Percentiles rank a stretch among this genome's conserved stretches.
phyloP scores from a whole-genome alignment of 1,284 basidiomycete species.

The Ceratobasidium theobromae region DNA sequence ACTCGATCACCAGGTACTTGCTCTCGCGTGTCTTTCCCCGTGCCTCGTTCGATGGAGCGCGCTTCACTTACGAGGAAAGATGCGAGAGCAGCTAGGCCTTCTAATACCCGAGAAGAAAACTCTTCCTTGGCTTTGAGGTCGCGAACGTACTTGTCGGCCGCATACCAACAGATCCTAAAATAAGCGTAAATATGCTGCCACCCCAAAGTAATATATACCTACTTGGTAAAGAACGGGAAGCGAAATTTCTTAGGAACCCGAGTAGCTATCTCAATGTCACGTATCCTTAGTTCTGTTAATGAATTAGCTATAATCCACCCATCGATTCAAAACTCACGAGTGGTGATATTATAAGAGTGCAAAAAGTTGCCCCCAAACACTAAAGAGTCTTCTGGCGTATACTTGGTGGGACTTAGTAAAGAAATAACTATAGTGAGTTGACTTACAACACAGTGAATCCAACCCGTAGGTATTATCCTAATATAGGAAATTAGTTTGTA shows the following conservation, averaged over 20 bases:
- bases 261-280: slow-evolving; percentile 90
- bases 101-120: slow-evolving; percentile 63
- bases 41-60: slow-evolving; percentile 64
- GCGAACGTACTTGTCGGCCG: slow-evolving; percentile 72
- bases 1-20: slow-evolving; percentile 78
- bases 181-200: slow-evolving; percentile 14
- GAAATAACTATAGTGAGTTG: not conserved
- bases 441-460: slow-evolving; percentile 95
- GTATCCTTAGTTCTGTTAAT: slow-evolving; percentile 72
- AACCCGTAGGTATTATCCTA: slow-evolving; percentile 88
- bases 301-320: slow-evolving; percentile 37
- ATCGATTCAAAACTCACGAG: slow-evolving; percentile 55
- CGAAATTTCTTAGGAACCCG: slow-evolving; percentile 94
- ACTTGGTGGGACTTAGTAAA: slow-evolving; percentile 48
- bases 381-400: slow-evolving; percentile 87
- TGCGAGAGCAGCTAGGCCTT: slow-evolving; percentile 70
- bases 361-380: slow-evolving; percentile 98
- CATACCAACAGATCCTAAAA: slow-evolving; percentile 84
- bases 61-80: slow-evolving; percentile 79
- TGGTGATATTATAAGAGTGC: slow-evolving; percentile 77
- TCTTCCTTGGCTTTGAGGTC: slow-evolving; percentile 67
- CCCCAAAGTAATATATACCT: slow-evolving; percentile 39
- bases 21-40: slow-evolving; percentile 71
- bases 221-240: slow-evolving; percentile 86
- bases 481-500: not conserved